Evolutionary conservation across 257 asterid species (phyloP), one percentile per base, ranked within the genome.

Genomic region (Przewalskia tangutica): DNA sequence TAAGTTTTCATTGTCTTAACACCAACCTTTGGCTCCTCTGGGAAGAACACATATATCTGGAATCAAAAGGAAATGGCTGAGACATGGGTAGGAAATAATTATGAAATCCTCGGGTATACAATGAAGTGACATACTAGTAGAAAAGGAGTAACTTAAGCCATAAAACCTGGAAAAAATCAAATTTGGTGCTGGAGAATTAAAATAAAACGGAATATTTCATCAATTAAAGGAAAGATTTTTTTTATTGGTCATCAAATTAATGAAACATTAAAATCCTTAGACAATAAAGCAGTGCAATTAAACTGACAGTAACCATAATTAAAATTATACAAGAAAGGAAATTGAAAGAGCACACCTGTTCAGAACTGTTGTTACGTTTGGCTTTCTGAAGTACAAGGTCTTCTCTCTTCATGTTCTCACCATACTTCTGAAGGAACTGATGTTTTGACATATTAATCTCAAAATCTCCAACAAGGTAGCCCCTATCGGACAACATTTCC

Each of bases 1-100:
- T 93, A 95, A 7, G 92, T 89, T 88, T 92, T 91, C 91, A 95
- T 87, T 23, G 94, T 90, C 88, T 90, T 91, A 53, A 93, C 97
- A 77, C 98, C 98, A 82, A 95, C 98, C 85, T 93, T 95, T 58
- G 81, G 79, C 55, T 95, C 98, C 79, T 93, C 97, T 0, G 98
- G 98, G 64, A 91, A 95, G 90, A 95, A 93, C 67, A 95, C 92
- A 50, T 92, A 95, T 73, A 95, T 92, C 98, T 95, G 93, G 94
- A 9, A 5, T 14, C 48, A 76, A 27, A 68, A 68, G 77, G 50
- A 68, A 40, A 68, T 8, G 54, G 54, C 16, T 68, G 54, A 68
- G 54, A 73, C 20, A 73, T 10, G 7, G 77, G 10, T 73, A 7
- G 14, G 20, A 73, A 20, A 73, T 48, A 73, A 12, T 46, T 73